Base-by-base conservation (phyloP, 2,329 filamentous ascomycete species). In the Exophiala spinifera region DNA sequence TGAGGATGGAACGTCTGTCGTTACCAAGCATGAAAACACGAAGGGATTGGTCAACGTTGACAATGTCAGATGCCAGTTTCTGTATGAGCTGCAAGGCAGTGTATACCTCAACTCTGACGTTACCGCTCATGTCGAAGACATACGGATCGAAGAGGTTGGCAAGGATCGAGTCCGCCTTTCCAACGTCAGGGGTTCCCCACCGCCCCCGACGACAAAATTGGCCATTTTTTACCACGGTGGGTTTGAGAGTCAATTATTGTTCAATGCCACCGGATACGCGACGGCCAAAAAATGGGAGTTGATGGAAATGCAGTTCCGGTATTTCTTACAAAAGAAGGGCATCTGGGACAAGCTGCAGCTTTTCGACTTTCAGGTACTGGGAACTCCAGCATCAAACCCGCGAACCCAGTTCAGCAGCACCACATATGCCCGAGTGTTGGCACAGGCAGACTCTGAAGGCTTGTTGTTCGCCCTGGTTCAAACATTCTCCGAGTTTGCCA, bases 291-390 rank as follows among this genome's bases (percentile, higher is more conserved):
- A 82, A 62, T 80, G 74, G 63, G 72, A 76, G 39, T 64, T 80
- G 0, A 67, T 76, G 20, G 77, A 81, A 59, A 69, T 65, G 4
- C 78, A 80, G 64, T 60, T 80, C 10, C 69, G 72, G 1, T 67
- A 69, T 51, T 72, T 72, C 3, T 66, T 81, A 13, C 21, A 37
- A 17, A 65, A 73, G 23, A 69, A 68, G 1, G 65, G 57, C 6
- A 49, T 72, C 4, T 52, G 69, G 20, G 66, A 74, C 17, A 66
- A 73, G 31, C 71, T 80, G 42, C 74, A 80, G 50, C 65, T 77
- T 2, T 67, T 82, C n/a, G 78, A 81, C 34, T 81, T 82, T 48
- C 78, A 81, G 63, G 64, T 74, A n/a, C 44, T 75, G 6, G 74
- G 73, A 14, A 66, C 69, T 0, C 69, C 74, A 3, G 65, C 64